Evolutionary conservation across 169 alveolate genomes (phyloP), one percentile per base, ranked within the genome.

Genomic region (Plasmodium vivax): DNA sequence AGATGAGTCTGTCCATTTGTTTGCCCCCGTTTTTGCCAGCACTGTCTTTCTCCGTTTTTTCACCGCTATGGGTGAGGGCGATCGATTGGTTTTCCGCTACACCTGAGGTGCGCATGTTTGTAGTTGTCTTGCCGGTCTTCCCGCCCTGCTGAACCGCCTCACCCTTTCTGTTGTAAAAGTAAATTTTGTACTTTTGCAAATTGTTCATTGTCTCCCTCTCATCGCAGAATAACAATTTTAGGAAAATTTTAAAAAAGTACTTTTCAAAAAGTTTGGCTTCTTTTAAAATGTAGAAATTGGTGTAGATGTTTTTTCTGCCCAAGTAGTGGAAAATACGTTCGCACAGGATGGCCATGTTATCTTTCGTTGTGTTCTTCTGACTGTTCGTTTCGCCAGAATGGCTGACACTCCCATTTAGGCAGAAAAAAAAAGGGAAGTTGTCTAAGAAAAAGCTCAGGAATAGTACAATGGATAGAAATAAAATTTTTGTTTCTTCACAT

Each of bases 301-400:
- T 87, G 71, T 87, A 87, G n/a, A 87, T 87, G 68, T 87, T 87
- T 87, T 87, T 87, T 87, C 45, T 87, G 45, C 85, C 62, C 36
- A 87, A 74, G 71, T 56, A 54, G 72, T 87, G 45, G 54, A 87
- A 87, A 36, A 87, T 87, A 14, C 51, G 87, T 51, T 87, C 93
- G 38, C 93, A 87, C 47, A 87, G 32, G 30, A 56, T 30, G 14
- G 38, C 12, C 30, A 87, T 87, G 36, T 87, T 87, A 30, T 87
- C 93, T 5, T 73, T 73, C 79, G 51, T 2, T 3, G 36, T 87
- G 2, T 56, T 23, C 8, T 77, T 34, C 38, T 14, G 14, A 27
- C n/a, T 43, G 1, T 41, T 34, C 36, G 19, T n/a, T 51, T 36
- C 30, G 14, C 8, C 41, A 47, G 41, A 23, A 23, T n/a, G 30